Conservation (phyloP, 129 eudicot species). For the Saposhnikovia divaricata region DNA sequence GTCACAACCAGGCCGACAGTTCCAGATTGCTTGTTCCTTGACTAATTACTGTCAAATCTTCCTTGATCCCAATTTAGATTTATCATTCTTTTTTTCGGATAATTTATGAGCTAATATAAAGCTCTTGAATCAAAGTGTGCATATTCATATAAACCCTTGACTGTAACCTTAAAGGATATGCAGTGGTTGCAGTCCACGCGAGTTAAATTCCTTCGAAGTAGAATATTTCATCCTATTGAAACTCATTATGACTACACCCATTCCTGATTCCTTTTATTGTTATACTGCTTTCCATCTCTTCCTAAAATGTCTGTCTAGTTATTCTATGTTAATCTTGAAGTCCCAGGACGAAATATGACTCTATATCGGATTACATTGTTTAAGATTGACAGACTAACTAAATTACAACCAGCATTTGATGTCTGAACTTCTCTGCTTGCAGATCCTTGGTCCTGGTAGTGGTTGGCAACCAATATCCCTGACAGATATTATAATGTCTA, state of each 20-base stretch:
- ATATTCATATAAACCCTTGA: not conserved
- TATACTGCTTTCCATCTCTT: not conserved
- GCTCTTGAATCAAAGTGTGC: not conserved
- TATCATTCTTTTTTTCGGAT: not conserved
- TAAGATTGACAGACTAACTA: not conserved
- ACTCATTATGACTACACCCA: not conserved
- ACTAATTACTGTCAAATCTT: not conserved
- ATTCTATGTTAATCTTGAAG: not conserved
- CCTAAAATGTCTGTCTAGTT: not conserved
- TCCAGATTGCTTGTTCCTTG: not conserved
- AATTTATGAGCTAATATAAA: not conserved
- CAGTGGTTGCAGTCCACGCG: not conserved
- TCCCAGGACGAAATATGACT: not conserved
- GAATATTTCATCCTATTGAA: not conserved
- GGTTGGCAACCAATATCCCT: conserved; percentile 90
- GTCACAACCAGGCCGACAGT: not conserved
- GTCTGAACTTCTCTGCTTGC: conserved; percentile 19
- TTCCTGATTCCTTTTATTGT: not conserved
- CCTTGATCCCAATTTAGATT: not conserved
- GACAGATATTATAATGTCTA: conserved; percentile 64
- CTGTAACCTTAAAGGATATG: not conserved
- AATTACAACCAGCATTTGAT: not conserved
- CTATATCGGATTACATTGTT: not conserved
- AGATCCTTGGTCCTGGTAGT: conserved; percentile 85
- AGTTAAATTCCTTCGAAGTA: not conserved